A percentile compares a stretch with the other conserved stretches of the same genome.
These are phyloP conservation scores for Boletales sp. DNA, from an alignment of 768 basidiomycete genomes.

Conservation along the genomic window DNA sequence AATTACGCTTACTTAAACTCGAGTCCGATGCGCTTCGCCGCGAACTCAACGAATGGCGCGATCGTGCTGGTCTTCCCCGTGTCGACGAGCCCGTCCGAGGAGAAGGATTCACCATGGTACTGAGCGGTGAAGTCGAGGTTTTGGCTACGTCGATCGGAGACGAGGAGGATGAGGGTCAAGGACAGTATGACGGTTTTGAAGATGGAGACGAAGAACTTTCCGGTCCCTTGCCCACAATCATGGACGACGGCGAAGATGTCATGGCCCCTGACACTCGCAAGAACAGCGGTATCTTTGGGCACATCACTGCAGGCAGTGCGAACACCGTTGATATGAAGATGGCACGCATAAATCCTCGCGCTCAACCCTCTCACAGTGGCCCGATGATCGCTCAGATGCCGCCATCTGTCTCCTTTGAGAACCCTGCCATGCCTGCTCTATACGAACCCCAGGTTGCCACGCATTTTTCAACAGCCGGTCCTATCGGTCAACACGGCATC, in stretches of 20 bases:
- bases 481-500: slow-evolving; percentile 20
- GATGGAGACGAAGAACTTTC: slow-evolving; percentile 41
- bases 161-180: slow-evolving; percentile 49
- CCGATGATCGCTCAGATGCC: slow-evolving; percentile 47
- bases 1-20: slow-evolving; percentile 72
- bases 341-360: slow-evolving; percentile 22
- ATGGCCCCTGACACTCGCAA: slow-evolving; percentile 27
- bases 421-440: slow-evolving; percentile 45
- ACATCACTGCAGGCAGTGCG: slow-evolving; percentile 29
- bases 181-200: slow-evolving; percentile 35
- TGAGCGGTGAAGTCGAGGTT: slow-evolving; percentile 69
- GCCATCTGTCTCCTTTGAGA: slow-evolving; percentile 46
- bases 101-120: slow-evolving; percentile 68
- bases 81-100: slow-evolving; percentile 71
- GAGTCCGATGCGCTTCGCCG: slow-evolving; percentile 85
- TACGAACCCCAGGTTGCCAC: slow-evolving; percentile 38
- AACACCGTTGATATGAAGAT: slow-evolving; percentile 27
- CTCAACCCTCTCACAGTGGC: slow-evolving; percentile 26
- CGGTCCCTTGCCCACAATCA: slow-evolving; percentile 19
- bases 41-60: slow-evolving; percentile 93
- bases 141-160: slow-evolving; percentile 51
- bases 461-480: slow-evolving; percentile 24
- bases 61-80: slow-evolving; percentile 64
- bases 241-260: slow-evolving; percentile 33
- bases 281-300: slow-evolving; percentile 30